Evolutionary conservation across 305 asterid species (phyloP), one percentile per base, ranked within the genome.

Genomic region (Rubia peregrina): DNA sequence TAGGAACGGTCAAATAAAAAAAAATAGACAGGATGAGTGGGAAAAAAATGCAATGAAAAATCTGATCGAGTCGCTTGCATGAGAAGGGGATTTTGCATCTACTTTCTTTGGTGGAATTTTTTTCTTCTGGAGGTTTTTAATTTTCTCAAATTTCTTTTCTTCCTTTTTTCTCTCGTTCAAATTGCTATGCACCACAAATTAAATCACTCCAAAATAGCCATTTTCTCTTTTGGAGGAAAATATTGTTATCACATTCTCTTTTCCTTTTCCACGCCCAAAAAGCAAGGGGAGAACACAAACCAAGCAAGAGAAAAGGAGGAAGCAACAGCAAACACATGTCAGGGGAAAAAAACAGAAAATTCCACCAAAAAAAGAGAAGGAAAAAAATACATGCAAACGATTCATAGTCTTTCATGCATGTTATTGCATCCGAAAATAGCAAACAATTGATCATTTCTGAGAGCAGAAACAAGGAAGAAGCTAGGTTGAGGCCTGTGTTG

Each of bases 231-330:
- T 33, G 36, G 10, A 3, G 21, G 19, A 30, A 24, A 61, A 30
- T 16, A 30, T 61, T 61, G 3, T 6, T 22, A 16, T 62, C 59
- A 17, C n/a, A 33, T 49, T 33, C 68, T n/a, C 38, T 67, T 30
- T 67, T 59, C 49, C 67, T 67, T 38, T 12, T 62, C 64, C 59
- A 51, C 42, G 36, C 48, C 70, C 59, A 62, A 53, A 55, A 75
- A 69, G 43, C 42, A 75, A 49, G 71, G 74, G 6, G 60, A 42
- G 42, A 63, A 63, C 60, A 75, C 71, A 69, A 60, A n/a, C 51
- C 26, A 61, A 61, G 66, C 30, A 46, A 68, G 19, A 14, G 56
- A 60, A 21, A 65, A 53, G 55, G 53, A 46, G 53, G 14, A 44
- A 44, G 51, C 51, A 44, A 44, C 51, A 44, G 51, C 51, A 48